These are phyloP conservation scores for Puccinia horiana DNA, from an alignment of 1,284 basidiomycete genomes.

Conservation along the genomic window DNA sequence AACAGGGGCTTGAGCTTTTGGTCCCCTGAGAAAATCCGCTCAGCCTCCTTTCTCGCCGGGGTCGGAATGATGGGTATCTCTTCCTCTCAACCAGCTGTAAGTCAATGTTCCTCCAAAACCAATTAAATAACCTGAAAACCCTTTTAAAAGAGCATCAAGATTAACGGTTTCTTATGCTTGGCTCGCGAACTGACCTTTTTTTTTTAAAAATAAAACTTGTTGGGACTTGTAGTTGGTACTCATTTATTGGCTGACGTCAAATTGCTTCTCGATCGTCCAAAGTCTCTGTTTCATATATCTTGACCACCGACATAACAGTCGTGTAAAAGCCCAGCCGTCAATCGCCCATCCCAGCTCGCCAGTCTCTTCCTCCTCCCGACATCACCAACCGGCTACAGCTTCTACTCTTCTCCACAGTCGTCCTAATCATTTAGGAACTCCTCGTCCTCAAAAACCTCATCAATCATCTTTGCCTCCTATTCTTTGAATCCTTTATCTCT, in stretches of 20 bases:
- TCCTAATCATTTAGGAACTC: not conserved
- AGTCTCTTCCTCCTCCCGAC: not conserved
- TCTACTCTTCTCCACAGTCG: not conserved
- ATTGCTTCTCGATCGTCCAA: constrained; percentile 74
- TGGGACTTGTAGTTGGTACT: constrained; percentile 66
- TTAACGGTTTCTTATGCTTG: not conserved
- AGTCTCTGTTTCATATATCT: constrained; percentile 55
- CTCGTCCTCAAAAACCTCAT: not conserved
- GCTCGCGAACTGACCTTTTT: not conserved
- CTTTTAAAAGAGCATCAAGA: constrained; percentile 2
- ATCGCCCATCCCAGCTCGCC: too few relatives aligned
- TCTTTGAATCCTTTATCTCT: too few relatives aligned
- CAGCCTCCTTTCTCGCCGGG: constrained; percentile 28
- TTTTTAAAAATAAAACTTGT: not conserved
- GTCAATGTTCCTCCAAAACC: not conserved
- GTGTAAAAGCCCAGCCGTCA: not conserved
- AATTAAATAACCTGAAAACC: not conserved
- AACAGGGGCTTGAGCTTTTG: constrained; percentile 30
- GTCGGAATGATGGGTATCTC: constrained; percentile 46
- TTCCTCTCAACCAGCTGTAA: constrained; percentile 44
- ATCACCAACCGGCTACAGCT: not conserved
- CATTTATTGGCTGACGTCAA: constrained; percentile 81
- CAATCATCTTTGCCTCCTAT: too few relatives aligned
- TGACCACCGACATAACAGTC: not conserved
- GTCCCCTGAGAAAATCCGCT: constrained; percentile 39